These are phyloP conservation scores for Candida anglica DNA, from an alignment of 805 yeast genomes.

Conservation along the genomic window DNA sequence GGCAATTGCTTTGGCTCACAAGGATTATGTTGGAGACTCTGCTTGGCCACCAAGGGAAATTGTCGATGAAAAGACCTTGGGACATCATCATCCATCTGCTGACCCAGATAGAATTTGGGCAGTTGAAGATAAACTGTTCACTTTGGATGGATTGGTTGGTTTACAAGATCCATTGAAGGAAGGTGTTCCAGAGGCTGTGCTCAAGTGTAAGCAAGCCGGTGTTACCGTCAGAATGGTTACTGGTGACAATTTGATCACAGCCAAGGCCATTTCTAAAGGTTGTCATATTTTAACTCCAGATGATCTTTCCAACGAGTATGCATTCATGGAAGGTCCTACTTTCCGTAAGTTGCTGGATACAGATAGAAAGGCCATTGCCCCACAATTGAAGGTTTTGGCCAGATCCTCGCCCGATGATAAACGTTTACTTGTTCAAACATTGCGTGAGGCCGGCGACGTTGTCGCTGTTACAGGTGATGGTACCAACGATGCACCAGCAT, in stretches of 20 bases:
- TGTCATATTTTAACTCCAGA: slow-evolving; percentile 71
- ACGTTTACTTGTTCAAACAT: slow-evolving; percentile 74
- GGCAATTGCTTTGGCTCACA: slow-evolving; percentile 84
- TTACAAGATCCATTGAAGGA: slow-evolving; percentile 91
- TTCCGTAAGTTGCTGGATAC: slow-evolving; percentile 64
- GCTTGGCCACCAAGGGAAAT: slow-evolving; percentile 69
- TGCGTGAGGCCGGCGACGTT: slow-evolving; percentile 79
- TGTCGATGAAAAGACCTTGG: slow-evolving; percentile 21
- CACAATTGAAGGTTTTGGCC: slow-evolving; percentile 78
- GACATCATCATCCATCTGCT: no score
- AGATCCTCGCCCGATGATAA: slow-evolving; percentile 97
- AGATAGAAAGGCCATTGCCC: slow-evolving; percentile 61
- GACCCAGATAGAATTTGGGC: slow-evolving; percentile 17
- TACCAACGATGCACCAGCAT: slow-evolving; percentile 97
- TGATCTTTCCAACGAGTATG: slow-evolving; percentile 46
- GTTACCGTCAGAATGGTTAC: slow-evolving; percentile 97
- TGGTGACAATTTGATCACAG: slow-evolving; percentile 91
- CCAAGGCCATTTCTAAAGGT: slow-evolving; percentile 81
- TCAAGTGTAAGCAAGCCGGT: slow-evolving; percentile 84
- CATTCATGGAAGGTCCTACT: slow-evolving; percentile 90
- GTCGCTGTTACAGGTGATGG: slow-evolving; percentile 99
- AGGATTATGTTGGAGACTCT: slow-evolving; percentile 48
- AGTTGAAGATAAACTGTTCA: slow-evolving; percentile 27
- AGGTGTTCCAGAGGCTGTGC: slow-evolving; percentile 88
- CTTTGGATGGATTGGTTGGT: slow-evolving; percentile 77